phyloP scores from a whole-genome alignment of 1,284 basidiomycete genomes.

The Apiotrichum gamsii region DNA sequence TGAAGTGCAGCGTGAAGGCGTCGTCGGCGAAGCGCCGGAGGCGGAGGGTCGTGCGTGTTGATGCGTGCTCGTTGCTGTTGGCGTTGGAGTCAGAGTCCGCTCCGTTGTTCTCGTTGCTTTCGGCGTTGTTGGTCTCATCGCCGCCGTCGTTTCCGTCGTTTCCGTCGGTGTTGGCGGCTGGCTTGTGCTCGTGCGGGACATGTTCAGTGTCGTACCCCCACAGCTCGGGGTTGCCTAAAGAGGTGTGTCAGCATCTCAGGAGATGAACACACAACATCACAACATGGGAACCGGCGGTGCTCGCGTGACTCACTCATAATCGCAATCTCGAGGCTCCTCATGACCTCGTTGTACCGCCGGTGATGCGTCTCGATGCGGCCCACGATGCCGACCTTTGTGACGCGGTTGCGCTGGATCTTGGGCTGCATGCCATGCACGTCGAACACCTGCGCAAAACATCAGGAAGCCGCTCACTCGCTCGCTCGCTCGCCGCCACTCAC shows the following conservation, averaged over 20 bases:
- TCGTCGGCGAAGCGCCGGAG: not conserved
- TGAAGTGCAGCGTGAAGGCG: conserved; percentile 6
- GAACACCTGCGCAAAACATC: not conserved
- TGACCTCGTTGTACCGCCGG: not conserved
- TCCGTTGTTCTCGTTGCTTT: not conserved
- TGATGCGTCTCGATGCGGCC: not conserved
- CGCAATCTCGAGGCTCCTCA: not conserved
- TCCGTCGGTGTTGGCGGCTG: not conserved
- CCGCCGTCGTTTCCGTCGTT: not conserved
- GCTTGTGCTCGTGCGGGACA: not conserved
- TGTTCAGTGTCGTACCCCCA: conserved; percentile 1
- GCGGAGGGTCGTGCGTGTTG: too few species aligned
- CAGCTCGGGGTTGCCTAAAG: not conserved
- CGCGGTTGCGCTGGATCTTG: not conserved
- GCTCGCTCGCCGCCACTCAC: not conserved
- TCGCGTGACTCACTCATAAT: not conserved
- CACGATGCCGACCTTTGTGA: conserved; percentile 2
- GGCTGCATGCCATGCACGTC: not conserved
- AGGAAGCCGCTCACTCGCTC: not conserved
- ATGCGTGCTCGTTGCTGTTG: too few species aligned
- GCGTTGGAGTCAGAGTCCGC: not conserved
- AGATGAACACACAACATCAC: too few species aligned
- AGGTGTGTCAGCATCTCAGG: too few species aligned
- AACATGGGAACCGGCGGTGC: too few species aligned
- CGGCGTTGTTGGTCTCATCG: not conserved